Evolutionary conservation across 2,329 filamentous ascomycete genomes (phyloP).

Genomic region (Rhinocladiella similis): DNA sequence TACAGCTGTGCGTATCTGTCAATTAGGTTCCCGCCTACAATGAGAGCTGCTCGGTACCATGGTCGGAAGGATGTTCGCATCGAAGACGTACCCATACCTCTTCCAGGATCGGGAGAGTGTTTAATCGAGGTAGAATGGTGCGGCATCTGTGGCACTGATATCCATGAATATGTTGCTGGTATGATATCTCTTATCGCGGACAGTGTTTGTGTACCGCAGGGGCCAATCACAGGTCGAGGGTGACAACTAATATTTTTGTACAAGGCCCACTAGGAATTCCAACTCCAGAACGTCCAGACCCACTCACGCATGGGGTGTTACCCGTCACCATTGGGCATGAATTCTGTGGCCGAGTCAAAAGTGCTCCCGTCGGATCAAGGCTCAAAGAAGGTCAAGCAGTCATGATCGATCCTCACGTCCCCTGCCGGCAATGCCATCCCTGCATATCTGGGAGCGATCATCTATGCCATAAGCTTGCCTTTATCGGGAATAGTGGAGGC

Average conservation of each 20-base stretch:
- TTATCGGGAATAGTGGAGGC: slow-evolving; percentile 49
- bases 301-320: slow-evolving; percentile 51
- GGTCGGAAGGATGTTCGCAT: too few species aligned
- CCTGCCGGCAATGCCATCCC: slow-evolving; percentile 51
- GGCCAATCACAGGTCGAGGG: too few species aligned
- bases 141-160: slow-evolving; percentile 8
- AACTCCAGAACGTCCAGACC: slow-evolving; percentile 46
- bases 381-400: slow-evolving; percentile 50
- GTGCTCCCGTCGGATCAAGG: slow-evolving; percentile 26
- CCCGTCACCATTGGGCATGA: slow-evolving; percentile 55
- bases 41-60: too few species aligned
- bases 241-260: too few species aligned
- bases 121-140: slow-evolving; percentile 15
- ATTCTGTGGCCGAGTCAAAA: slow-evolving; percentile 49
- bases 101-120: neutral
- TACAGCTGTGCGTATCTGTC: too few species aligned
- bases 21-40: too few species aligned
- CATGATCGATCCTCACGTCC: slow-evolving; percentile 54
- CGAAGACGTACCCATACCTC: too few species aligned
- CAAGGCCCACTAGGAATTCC: slow-evolving; percentile 48
- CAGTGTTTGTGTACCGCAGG: too few species aligned
- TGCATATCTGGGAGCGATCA: slow-evolving; percentile 52
- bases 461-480: slow-evolving; percentile 51
- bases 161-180: slow-evolving; percentile 9
- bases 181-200: too few species aligned